Evolutionary conservation across 1,284 basidiomycete genomes (phyloP), one percentile per base, ranked within the genome.

Genomic region (Sphaerobolus stellatus): DNA sequence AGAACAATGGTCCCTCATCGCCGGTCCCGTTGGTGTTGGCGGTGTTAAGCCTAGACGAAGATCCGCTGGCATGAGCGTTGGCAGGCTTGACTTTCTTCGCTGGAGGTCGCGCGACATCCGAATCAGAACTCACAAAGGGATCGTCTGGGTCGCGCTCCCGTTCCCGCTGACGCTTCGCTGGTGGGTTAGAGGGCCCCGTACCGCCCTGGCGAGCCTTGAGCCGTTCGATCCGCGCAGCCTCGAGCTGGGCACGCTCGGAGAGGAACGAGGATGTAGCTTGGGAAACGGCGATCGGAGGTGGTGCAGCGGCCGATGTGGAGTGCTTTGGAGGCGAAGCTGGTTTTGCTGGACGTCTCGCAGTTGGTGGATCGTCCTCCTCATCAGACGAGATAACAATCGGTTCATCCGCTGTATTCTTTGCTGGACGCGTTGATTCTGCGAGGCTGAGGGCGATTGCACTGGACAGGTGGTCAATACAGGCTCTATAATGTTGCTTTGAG

Each of bases 141-240:
- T 48, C 61, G 25, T 36, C 41, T 24, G 28, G 40, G 16, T 44
- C 20, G 6, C n/a, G 31, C n/a, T 58, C 43, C 13, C 29, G 48
- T 16, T 33, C 55, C 16, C 27, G 11, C 20, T 41, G 16, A 8
- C 16, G 25, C 22, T 30, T 27, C 27, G 20, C 38, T 11, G 47
- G 14, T 33, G 46, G 20, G 18, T 34, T 52, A 31, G 46, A 24
- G 14, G 34, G 13, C 22, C 30, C 28, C n/a, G 33, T 43, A 31
- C 34, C 30, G 13, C 11, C 73, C 24, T 75, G 62, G 24, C 84
- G 78, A 13, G 6, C 22, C 67, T 85, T 86, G 64, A 80, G 79
- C 13, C 89, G 75, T 44, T 79, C 83, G 1, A 86, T 66, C 14
- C 88, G 76, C 58, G 84, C 86, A 55, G 76, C 76, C 65, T 91